Conservation (phyloP, 192 early-diverging fungal genomes). For the Allomyces macrogynus region DNA sequence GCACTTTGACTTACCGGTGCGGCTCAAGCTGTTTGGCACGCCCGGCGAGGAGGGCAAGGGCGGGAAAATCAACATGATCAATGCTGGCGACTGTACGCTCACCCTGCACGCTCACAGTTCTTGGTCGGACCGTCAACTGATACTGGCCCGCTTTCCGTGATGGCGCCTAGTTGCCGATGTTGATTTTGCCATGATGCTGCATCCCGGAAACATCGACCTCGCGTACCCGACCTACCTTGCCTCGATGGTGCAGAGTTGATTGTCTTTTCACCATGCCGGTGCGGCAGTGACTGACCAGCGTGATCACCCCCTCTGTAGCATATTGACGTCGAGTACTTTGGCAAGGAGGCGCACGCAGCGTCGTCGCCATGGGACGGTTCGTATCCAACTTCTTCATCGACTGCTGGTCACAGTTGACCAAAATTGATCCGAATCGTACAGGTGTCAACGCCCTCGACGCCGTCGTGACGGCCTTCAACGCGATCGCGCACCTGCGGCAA, state of each 20-base stretch:
- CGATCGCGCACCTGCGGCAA: not conserved
- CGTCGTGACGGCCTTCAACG: not conserved
- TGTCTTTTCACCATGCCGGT: too few relatives aligned
- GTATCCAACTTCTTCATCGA: not conserved
- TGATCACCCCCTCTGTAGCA: not conserved
- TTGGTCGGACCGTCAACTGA: too few relatives aligned
- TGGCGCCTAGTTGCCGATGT: not conserved
- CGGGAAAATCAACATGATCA: not conserved
- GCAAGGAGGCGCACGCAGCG: not conserved
- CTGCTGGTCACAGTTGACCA: not conserved
- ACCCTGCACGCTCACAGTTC: too few relatives aligned
- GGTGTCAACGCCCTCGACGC: not conserved
- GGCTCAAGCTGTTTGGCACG: not conserved
- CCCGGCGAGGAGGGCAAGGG: not conserved
- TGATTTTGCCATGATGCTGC: not conserved
- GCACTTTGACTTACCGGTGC: not conserved
- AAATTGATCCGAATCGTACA: not conserved
- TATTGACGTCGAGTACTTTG: not conserved
- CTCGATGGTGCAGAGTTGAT: not conserved
- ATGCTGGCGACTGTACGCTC: not conserved
- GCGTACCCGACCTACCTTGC: not conserved
- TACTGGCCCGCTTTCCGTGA: too few relatives aligned
- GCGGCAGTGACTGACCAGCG: too few relatives aligned
- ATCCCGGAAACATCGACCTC: not conserved
- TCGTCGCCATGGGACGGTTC: not conserved